A percentile compares a stretch with the other conserved stretches of the same genome.
phyloP scores from a whole-genome alignment of 2,329 filamentous ascomycete genomes.

The Metarhizium sp. region DNA sequence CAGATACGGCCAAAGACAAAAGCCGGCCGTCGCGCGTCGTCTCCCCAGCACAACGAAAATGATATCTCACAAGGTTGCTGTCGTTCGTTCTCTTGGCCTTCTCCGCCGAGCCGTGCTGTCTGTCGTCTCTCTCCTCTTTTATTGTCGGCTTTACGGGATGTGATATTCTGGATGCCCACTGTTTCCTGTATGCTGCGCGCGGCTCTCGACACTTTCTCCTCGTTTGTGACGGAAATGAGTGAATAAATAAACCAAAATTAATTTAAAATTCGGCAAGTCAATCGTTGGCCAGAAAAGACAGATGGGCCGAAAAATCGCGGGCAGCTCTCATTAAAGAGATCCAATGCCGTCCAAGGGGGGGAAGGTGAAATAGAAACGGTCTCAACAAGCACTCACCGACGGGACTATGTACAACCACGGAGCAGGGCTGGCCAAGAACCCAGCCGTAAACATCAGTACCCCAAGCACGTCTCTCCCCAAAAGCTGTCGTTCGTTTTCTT shows the following conservation, averaged over 20 bases:
- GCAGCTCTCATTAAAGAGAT: background rate
- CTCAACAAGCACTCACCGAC: background rate
- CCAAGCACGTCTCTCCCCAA: background rate
- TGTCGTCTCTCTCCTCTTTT: background rate
- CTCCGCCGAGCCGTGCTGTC: background rate
- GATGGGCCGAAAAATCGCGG: background rate
- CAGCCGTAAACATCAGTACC: background rate
- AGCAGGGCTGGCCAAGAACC: background rate
- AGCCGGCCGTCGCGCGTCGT: background rate
- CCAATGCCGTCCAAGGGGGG: too few relatives aligned
- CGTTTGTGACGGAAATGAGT: background rate
- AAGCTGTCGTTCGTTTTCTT: background rate
- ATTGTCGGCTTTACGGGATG: background rate
- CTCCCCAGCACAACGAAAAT: background rate
- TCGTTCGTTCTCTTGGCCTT: background rate
- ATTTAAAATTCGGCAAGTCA: background rate
- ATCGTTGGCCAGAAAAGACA: background rate
- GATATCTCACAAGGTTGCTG: background rate
- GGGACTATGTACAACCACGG: background rate
- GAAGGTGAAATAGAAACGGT: background rate
- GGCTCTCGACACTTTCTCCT: background rate
- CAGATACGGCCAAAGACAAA: too few relatives aligned
- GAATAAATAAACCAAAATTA: too few relatives aligned
- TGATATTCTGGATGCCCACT: background rate
- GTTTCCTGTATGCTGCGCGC: too few relatives aligned